A percentile compares a stretch with the other conserved stretches of the same genome.
Conservation (phyloP, 1,284 basidiomycete genomes). For the Trametes pubescens region DNA sequence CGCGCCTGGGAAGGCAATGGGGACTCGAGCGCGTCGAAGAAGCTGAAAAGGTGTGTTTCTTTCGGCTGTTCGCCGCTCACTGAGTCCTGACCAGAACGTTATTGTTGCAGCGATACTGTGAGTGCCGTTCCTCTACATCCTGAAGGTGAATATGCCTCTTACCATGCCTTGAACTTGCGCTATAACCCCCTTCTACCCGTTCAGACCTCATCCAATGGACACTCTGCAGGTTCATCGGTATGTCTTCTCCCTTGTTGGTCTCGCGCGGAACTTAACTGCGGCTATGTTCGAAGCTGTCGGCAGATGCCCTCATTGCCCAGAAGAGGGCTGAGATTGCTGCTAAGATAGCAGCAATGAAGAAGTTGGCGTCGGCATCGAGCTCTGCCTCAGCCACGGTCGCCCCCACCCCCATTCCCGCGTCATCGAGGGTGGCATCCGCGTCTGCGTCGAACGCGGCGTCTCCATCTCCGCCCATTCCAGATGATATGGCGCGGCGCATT, state of each 20-base stretch:
- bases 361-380: constrained; percentile 44
- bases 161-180: constrained; percentile 54
- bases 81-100: constrained; percentile 22
- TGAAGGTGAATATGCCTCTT: constrained; percentile 76
- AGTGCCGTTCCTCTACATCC: constrained; percentile 55
- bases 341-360: constrained; percentile 82
- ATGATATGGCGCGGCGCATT: constrained; percentile 74
- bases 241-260: constrained; percentile 33
- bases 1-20: constrained; percentile 51
- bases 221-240: constrained; percentile 51
- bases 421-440: constrained; percentile 36
- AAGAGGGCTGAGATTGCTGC: constrained; percentile 88
- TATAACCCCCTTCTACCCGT: constrained; percentile 70
- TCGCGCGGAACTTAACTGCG: not conserved
- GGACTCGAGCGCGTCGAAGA: constrained; percentile 64
- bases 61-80: not conserved
- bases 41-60: constrained; percentile 70
- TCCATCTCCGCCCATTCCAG: constrained; percentile 54
- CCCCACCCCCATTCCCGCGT: constrained; percentile 44
- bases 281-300: constrained; percentile 47
- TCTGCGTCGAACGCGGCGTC: constrained; percentile 44
- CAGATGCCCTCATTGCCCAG: constrained; percentile 74
- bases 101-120: constrained; percentile 65
- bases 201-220: constrained; percentile 64
- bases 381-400: constrained; percentile 38